Conservation (phyloP, 139 green algal species). For the Axilococcus clingmanii region DNA sequence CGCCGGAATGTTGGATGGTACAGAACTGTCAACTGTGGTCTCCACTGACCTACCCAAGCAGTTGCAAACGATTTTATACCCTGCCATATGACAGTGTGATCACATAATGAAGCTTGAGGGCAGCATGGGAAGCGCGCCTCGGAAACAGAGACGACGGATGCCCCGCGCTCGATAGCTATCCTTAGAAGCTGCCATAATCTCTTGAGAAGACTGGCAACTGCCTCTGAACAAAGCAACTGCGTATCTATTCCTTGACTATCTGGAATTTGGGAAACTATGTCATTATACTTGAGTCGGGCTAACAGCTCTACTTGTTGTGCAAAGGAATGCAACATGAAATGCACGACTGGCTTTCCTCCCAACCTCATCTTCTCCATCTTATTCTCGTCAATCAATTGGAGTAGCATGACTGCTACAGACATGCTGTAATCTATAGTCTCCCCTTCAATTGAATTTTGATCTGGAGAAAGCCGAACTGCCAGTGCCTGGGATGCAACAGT, state of each 20-base stretch:
- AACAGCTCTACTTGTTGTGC: background rate
- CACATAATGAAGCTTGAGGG: background rate
- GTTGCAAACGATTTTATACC: slow-evolving; percentile 1
- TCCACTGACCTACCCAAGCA: background rate
- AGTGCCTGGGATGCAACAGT: too few species aligned
- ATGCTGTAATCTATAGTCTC: too few species aligned
- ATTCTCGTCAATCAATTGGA: background rate
- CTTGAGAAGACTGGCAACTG: background rate
- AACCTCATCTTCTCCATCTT: too few species aligned
- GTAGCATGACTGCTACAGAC: background rate
- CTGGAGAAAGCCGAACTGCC: too few species aligned
- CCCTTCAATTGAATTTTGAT: too few species aligned
- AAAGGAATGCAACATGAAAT: background rate
- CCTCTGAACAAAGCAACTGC: background rate
- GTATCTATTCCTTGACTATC: background rate
- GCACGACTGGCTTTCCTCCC: slow-evolving; percentile 2
- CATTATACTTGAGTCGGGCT: background rate
- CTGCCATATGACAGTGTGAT: background rate
- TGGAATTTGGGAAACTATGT: background rate
- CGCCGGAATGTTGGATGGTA: background rate
- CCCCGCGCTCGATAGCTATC: background rate
- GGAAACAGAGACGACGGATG: background rate
- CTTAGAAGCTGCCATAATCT: background rate
- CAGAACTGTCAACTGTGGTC: background rate
- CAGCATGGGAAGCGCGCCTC: background rate